Base-by-base conservation (phyloP, 2,329 filamentous ascomycete genomes). In the Colletotrichum plurivorum region DNA sequence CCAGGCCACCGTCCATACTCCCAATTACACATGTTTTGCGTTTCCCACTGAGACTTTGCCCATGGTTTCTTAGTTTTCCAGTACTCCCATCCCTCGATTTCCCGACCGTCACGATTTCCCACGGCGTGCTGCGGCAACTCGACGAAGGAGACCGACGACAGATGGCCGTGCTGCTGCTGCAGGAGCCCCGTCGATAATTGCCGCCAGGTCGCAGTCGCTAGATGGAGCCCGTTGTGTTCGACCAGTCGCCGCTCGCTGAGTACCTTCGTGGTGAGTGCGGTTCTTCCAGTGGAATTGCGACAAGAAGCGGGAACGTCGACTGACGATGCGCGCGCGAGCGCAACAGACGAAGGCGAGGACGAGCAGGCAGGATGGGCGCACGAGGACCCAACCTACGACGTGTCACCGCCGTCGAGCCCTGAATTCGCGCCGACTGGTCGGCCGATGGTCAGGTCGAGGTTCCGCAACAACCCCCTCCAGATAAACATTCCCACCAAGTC, bases 141-240 rank as follows among this genome's bases (percentile, higher is more conserved):
- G 49, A 67, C 58, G 45, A 27, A 53, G 45, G 36, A 61, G 48
- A 51, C 18, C 54, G 52, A 53, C 51, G 55, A 69, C 71, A 66
- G 65, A 72, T 72, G 69, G 71, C 69, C 63, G 62, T 61, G 65
- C 48, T 69, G 69, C 65, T 63, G 31, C 6, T 69, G 62, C 66
- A 57, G 63, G 56, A 59, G 65, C 55, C 65, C 62, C 48, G 45
- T 57, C 58, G 46, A 59, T 60, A 66, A 43, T 69, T 61, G 48
- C 49, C 31, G 46, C 64, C 68, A 65, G 57, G 70, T 69, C 41
- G 41, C 41, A 22, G 46, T 49, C 62, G 65, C 55, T 70, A 70
- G 66, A 96, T 98, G 95, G 95, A 97, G 88, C 90, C 93, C 77
- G 87, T 97, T 76, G 90, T 97, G 75, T 93, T 93, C 82, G 90